Base-by-base conservation (phyloP, 495 filamentous ascomycete genomes). In the Trypethelium eluteriae region DNA sequence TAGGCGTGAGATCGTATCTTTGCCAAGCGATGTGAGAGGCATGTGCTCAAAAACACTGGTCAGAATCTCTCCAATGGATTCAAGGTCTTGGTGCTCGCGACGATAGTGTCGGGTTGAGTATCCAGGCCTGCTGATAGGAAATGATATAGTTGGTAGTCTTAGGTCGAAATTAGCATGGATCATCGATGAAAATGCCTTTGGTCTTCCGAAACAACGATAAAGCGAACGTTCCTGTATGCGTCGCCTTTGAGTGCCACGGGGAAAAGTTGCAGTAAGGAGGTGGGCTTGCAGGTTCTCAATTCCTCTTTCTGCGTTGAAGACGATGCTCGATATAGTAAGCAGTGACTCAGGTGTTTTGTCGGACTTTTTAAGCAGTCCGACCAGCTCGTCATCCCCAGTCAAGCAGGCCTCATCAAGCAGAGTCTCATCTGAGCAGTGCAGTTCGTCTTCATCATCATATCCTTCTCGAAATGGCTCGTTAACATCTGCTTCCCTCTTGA, bases 101-200 rank as follows among this genome's bases (percentile, higher is more conserved):
- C 25, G 25, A 25, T 25, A 25, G 25, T 25, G 25, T 25, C n/a
- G n/a, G n/a, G n/a, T n/a, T n/a, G 25, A 25, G 25, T 25, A 25
- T 25, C 25, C 25, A 1, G 25, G 1, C 1, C 25, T 25, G 25
- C 1, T 25, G 0, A 25, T 25, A 25, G 0, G 25, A 25, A 25
- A 1, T 25, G 25, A 25, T 18, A 53, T 0, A 2, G 9, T 5
- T 0, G 5, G 49, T 53, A 53, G 49, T 18, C 16, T 53, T 5
- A 53, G 49, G 25, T 53, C 49, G 49, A 53, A 53, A 53, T 53
- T 18, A 53, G 49, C 49, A 16, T 53, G 49, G n/a, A 53, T 11
- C 49, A 53, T 53, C 1, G n/a, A 12, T 53, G 16, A 53, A 18
- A 53, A 53, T 11, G n/a, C n/a, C 49, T 53, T 18, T 53, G 49